These are phyloP conservation scores for Paraphoma chrysanthemicola DNA, from an alignment of 2,329 filamentous ascomycete species.

Conservation along the genomic window DNA sequence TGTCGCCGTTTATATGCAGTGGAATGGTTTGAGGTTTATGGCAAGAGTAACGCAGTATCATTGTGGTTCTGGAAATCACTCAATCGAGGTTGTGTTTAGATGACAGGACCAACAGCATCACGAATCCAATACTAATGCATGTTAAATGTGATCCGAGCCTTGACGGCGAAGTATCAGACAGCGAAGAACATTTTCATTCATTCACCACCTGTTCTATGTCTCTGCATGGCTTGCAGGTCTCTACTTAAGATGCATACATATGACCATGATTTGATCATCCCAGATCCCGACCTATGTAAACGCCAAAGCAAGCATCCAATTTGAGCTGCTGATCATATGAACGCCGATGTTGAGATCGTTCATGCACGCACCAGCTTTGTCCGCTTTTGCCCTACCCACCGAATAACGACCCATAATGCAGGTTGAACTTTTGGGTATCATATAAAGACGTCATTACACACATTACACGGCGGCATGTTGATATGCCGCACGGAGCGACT, in stretches of 20 bases:
- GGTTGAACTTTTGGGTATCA: constrained; percentile 54
- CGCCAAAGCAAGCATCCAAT: constrained; percentile 10
- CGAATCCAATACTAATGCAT: no score
- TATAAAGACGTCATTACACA: constrained; percentile 49
- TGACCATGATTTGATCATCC: background rate
- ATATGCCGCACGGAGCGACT: constrained; percentile 42
- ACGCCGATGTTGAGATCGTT: constrained; percentile 51
- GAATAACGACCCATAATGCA: constrained; percentile 47
- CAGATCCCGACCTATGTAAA: background rate
- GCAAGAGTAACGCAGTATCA: no score
- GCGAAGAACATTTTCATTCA: background rate
- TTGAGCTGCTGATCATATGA: constrained; percentile 31
- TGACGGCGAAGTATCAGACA: no score
- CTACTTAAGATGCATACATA: background rate
- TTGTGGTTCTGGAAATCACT: no score
- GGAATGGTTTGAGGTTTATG: no score
- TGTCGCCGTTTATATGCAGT: no score
- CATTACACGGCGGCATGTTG: constrained; percentile 49
- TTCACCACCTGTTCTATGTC: background rate
- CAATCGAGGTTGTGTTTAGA: no score
- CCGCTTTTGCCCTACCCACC: constrained; percentile 29
- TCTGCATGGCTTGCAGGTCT: background rate
- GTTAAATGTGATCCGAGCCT: no score
- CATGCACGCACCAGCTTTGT: constrained; percentile 27
- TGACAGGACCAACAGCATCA: no score